Base-by-base conservation (phyloP, 2,329 filamentous ascomycete species). In the Colletotrichum lentis region DNA sequence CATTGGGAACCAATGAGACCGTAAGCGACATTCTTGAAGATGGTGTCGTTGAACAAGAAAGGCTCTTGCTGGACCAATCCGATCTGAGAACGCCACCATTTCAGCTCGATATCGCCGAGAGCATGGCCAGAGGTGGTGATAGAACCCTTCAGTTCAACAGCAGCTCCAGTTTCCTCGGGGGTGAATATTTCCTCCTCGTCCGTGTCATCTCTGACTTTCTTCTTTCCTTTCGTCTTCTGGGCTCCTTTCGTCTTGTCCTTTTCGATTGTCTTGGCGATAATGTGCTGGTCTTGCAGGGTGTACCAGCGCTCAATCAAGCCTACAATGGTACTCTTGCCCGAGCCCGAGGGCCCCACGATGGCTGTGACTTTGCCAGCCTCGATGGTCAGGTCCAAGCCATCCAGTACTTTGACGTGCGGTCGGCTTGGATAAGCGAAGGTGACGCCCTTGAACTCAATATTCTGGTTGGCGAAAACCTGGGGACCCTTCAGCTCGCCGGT, bases 251-350 rank as follows among this genome's bases (percentile, higher is more conserved):
- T 82, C 73, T 80, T 80, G 70, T 84, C 80, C 72, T 82, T 80
- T 70, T 83, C 83, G 46, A 83, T 77, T 3, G 82, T 79, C 74
- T 83, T 84, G 16, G 81, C 82, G 35, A 88, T 82, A n/a, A 82
- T 72, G 62, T 84, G 78, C 67, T 88, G 83, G 6, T 84, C 80
- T 43, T 84, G 80, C 0, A 90, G 80, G 2, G 87, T 86, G 74
- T 93, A 93, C 89, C 90, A 93, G 39, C 90, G 82, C 74, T 93
- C 88, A 3, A 93, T 80, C 2, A 94, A 78, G 0, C 88, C 90
- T 0, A 93, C 86, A 31, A 93, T 87, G 0, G 91, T 94, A 58
- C 88, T 91, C 76, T 94, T 94, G 0, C 91, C 91, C 5, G 86
- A 89, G 0, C 91, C 91, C 2, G 89, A 91, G 0, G 90, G 86